Conservation (phyloP, 2,329 filamentous ascomycete genomes). For the Pyricularia grisea region DNA sequence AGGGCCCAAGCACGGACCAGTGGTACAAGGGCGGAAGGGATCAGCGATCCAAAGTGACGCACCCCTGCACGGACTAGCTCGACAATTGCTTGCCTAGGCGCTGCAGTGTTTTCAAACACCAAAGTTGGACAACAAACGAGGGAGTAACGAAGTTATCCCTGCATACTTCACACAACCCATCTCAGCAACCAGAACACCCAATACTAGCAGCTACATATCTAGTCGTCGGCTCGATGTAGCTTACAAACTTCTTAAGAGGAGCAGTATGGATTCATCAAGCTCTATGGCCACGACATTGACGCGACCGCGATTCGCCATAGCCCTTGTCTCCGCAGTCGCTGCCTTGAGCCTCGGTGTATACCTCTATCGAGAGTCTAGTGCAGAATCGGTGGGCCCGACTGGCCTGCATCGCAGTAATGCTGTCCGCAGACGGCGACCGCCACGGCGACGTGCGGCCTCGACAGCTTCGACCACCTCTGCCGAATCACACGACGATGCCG, state of each 20-base stretch:
- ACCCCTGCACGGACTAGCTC: background rate
- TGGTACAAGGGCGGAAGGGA: background rate
- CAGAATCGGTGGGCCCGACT: background rate
- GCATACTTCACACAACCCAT: background rate
- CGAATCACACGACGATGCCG: constrained; percentile 15
- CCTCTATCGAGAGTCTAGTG: constrained; percentile 7
- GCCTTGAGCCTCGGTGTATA: constrained; percentile 10
- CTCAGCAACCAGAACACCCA: background rate
- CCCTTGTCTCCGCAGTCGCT: constrained; percentile 9
- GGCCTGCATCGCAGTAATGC: constrained; percentile 12
- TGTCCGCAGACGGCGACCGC: constrained; percentile 11
- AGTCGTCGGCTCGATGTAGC: background rate
- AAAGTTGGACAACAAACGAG: background rate
- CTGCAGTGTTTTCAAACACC: background rate
- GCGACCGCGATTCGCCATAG: constrained; percentile 11
- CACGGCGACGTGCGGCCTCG: constrained; percentile 10
- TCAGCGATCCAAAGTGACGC: background rate
- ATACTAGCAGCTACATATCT: background rate
- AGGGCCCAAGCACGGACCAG: background rate
- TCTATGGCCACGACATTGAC: constrained; percentile 7
- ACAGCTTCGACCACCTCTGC: constrained; percentile 19
- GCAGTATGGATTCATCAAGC: constrained; percentile 10
- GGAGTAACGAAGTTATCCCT: background rate
- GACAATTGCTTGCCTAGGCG: background rate
- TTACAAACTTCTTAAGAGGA: background rate